Evolutionary conservation across 805 yeast genomes (phyloP), one percentile per base, ranked within the genome.

Genomic region (Wickerhamomyces strasburgensis): DNA sequence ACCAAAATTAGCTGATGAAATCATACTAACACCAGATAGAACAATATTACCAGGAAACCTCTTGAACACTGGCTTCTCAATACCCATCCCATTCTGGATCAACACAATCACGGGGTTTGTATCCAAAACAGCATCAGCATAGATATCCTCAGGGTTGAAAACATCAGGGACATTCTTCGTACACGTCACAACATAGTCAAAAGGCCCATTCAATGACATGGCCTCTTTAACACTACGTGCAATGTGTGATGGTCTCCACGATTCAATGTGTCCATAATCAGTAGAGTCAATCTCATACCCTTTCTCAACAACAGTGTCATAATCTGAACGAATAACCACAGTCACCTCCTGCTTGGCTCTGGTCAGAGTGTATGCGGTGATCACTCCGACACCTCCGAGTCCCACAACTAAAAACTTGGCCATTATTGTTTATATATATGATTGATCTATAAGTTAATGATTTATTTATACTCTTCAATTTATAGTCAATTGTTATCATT

Each of bases 351-450:
- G 34, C 11, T 40, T 45, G 4, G 33, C 37, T 5, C 18, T 23
- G 13, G 40, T 44, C 13, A 84, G 62, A 0, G 82, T 74, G 34
- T 77, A 71, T 0, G 90, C 84, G 4, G 80, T 80, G 29, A 84
- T 72, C 27, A 82, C 65, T 19, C 94, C 95, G 10, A 84, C 89
- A 28, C 90, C 94, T 14, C 94, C 95, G 35, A 84, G 65, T 3
- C 94, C 94, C 18, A 84, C 67, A 8, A 83, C 58, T 16, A 82
- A 62, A 5, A 78, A 72, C 32, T 67, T 57, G 13, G 25, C 25
- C 25, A 21, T 21, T 21, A 21, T 21, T 11, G 25, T 21, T 21
- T n/a, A n/a, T n/a, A n/a, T n/a, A n/a, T n/a, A n/a, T n/a, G n/a
- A n/a, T n/a, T n/a, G n/a, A n/a, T n/a, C n/a, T n/a, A n/a, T n/a